These are phyloP conservation scores for Epithemia pelagica DNA, from an alignment of 108 stramenopile species.

Conservation along the genomic window DNA sequence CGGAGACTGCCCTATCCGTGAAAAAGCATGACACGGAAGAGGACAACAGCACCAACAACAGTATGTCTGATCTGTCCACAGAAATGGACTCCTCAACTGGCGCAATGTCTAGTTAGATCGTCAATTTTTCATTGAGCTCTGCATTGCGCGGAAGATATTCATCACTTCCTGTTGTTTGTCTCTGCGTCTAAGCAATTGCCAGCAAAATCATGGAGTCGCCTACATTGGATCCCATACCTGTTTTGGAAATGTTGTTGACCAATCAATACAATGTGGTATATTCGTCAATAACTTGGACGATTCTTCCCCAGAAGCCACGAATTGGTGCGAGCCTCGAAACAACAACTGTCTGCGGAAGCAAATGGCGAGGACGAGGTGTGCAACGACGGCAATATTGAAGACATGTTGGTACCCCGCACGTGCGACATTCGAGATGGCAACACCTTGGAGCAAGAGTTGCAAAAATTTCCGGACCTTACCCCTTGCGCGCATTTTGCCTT, in stretches of 20 bases:
- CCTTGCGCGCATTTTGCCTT: conserved; percentile 99
- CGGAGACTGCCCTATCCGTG: too few relatives aligned
- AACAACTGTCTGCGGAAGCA: background rate
- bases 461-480: conserved; percentile 79
- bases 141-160: too few relatives aligned
- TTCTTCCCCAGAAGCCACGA: conserved; percentile 80
- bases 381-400: conserved; percentile 10
- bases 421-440: conserved; percentile 67
- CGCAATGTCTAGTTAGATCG: too few relatives aligned
- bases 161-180: too few relatives aligned
- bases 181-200: background rate
- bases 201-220: conserved; percentile 67
- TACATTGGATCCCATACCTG: conserved; percentile 99
- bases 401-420: conserved; percentile 62
- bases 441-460: conserved; percentile 37
- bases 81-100: too few relatives aligned
- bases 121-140: too few relatives aligned
- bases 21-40: too few relatives aligned
- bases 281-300: conserved; percentile 94
- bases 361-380: background rate
- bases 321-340: conserved; percentile 35
- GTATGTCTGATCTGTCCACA: too few relatives aligned
- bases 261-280: conserved; percentile 66
- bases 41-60: too few relatives aligned
- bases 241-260: conserved; percentile 78